Evolutionary conservation across 2,329 filamentous ascomycete genomes (phyloP).

Genomic region (Botryotinia globosa): DNA sequence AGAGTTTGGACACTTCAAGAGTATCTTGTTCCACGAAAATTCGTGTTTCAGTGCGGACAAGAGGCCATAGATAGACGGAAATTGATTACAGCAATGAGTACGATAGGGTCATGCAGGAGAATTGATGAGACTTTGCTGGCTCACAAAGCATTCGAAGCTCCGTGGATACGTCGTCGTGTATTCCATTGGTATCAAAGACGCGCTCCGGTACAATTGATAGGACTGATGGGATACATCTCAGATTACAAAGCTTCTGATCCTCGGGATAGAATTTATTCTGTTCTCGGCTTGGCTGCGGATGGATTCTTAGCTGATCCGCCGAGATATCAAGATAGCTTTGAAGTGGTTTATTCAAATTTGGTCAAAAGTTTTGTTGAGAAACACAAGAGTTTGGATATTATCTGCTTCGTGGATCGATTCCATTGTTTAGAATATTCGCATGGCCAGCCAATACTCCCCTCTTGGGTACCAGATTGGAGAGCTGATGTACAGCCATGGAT

Average conservation of each 20-base stretch:
- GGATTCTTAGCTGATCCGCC: conserved; percentile 3
- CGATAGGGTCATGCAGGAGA: conserved; percentile 7
- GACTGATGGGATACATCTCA: conserved; percentile 18
- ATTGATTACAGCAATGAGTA: background rate
- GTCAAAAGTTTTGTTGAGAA: background rate
- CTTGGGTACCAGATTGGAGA: conserved; percentile 28
- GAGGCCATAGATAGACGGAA: conserved; percentile 1
- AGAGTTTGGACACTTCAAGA: conserved; percentile 25
- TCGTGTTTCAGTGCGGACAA: conserved; percentile 17
- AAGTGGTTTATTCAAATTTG: conserved; percentile 7
- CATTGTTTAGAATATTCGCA: background rate
- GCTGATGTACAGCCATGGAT: conserved; percentile 9
- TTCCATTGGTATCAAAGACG: conserved; percentile 8
- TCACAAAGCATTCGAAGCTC: conserved; percentile 16
- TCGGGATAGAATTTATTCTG: conserved; percentile 25
- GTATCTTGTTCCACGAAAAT: conserved; percentile 19
- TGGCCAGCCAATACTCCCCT: conserved; percentile 15
- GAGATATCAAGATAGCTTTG: conserved; percentile 20
- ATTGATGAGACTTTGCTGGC: conserved; percentile 21
- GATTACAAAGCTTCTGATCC: conserved; percentile 24
- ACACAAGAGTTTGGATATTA: background rate
- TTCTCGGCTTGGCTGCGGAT: conserved; percentile 22
- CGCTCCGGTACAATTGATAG: conserved; percentile 8
- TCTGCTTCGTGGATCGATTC: conserved; percentile 1
- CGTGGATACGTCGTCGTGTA: conserved; percentile 20